Percentiles rank a stretch among this genome's conserved stretches.
Evolutionary conservation across 345 rosid genomes (phyloP).

Genomic region (Eucalyptus globulus): DNA sequence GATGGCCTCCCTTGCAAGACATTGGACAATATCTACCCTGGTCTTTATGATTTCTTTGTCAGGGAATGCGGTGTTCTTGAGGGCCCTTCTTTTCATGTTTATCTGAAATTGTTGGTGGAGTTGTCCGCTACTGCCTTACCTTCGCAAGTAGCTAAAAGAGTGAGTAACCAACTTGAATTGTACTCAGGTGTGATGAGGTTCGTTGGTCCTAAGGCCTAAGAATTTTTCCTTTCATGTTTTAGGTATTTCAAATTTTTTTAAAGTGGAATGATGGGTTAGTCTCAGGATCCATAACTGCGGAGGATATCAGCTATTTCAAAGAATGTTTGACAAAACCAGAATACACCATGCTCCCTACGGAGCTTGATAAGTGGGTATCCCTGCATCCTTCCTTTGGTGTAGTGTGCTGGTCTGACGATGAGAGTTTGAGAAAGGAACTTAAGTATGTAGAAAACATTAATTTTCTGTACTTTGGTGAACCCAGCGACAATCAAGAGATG

Average conservation of each 20-base stretch:
- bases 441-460: constrained; percentile 40
- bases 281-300: constrained; percentile 37
- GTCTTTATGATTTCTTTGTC: constrained; percentile 81
- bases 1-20: constrained; percentile 28
- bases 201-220: not conserved
- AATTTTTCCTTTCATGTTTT: not conserved
- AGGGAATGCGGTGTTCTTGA: constrained; percentile 61
- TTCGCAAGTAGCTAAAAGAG: constrained; percentile 56
- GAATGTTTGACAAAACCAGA: constrained; percentile 49
- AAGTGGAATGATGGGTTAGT: constrained; percentile 69
- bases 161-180: constrained; percentile 19
- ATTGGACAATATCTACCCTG: constrained; percentile 59
- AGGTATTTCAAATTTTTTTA: constrained; percentile 71
- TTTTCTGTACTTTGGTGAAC: constrained; percentile 55
- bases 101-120: constrained; percentile 51
- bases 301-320: constrained; percentile 41
- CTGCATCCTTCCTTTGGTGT: constrained; percentile 74
- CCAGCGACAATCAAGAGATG: constrained; percentile 32
- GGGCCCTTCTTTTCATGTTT: constrained; percentile 45
- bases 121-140: constrained; percentile 54
- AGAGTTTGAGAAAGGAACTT: constrained; percentile 44
- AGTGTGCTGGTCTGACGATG: constrained; percentile 82
- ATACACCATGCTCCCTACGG: constrained; percentile 67
- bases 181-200: not conserved
- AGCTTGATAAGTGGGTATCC: constrained; percentile 78